Evolutionary conservation across 2,329 filamentous ascomycete genomes (phyloP).

Genomic region (Sporothrix humicola): DNA sequence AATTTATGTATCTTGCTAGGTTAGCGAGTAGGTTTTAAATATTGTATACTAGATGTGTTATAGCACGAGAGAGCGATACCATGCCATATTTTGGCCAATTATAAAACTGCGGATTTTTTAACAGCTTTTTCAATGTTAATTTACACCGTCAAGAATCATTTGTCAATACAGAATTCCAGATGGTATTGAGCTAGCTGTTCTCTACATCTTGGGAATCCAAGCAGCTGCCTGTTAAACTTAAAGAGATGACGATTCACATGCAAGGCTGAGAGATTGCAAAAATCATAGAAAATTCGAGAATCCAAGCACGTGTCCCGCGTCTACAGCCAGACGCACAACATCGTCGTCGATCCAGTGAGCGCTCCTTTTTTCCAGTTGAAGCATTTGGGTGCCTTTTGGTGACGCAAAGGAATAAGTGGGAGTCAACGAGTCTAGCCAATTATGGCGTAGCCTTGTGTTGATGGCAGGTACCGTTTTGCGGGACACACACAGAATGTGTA

Average conservation of each 20-base stretch:
- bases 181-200: too few species aligned
- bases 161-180: too few species aligned
- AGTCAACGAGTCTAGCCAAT: background rate
- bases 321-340: background rate
- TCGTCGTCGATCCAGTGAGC: background rate
- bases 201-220: too few species aligned
- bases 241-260: background rate
- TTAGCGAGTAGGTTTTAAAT: too few species aligned
- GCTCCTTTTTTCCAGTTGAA: background rate
- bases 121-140: too few species aligned
- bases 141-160: too few species aligned
- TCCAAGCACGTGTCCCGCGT: background rate
- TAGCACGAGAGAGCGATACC: too few species aligned
- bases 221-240: too few species aligned
- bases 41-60: too few species aligned
- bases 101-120: too few species aligned
- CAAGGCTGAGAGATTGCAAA: background rate
- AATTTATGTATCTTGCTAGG: too few species aligned
- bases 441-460: background rate
- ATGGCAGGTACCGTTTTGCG: background rate
- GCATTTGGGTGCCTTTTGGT: background rate
- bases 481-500: background rate
- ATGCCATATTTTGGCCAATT: too few species aligned
- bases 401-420: background rate
- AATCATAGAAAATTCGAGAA: background rate